These are phyloP conservation scores for Fusarium stilboides DNA, from an alignment of 2,329 filamentous ascomycete genomes.

Conservation along the genomic window DNA sequence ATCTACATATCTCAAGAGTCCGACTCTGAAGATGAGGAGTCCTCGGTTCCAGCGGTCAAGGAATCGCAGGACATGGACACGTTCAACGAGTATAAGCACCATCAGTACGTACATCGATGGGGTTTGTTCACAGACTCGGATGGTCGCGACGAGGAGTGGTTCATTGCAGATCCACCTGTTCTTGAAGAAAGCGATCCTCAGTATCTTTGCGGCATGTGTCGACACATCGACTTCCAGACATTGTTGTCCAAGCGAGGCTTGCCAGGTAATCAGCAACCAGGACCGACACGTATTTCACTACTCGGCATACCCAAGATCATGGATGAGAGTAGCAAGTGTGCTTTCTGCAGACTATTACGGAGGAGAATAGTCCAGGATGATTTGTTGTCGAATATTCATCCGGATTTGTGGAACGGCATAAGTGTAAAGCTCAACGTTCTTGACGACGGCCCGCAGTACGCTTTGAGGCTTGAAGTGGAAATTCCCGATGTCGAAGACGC, in stretches of 20 bases:
- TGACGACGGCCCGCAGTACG: background rate
- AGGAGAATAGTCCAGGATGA: conserved; percentile 1
- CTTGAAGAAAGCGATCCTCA: background rate
- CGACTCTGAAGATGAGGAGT: background rate
- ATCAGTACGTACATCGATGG: conserved; percentile 26
- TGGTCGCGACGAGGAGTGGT: conserved; percentile 32
- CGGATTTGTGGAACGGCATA: background rate
- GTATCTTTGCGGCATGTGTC: conserved; percentile 32
- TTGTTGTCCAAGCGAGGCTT: conserved; percentile 15
- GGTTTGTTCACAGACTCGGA: conserved; percentile 17
- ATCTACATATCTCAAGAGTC: background rate
- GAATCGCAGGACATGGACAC: background rate
- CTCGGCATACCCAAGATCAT: conserved; percentile 10
- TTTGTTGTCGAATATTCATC: background rate
- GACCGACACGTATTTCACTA: conserved; percentile 10
- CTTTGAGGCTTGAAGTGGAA: conserved; percentile 20
- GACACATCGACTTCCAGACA: conserved; percentile 18
- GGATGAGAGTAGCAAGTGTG: background rate
- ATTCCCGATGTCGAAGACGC: background rate
- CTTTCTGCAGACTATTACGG: conserved; percentile 18
- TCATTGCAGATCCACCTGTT: conserved; percentile 4
- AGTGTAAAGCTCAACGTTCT: conserved; percentile 10
- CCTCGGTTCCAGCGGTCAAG: background rate
- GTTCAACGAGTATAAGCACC: conserved; percentile 27
- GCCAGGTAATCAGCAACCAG: conserved; percentile 24